These are phyloP conservation scores for Kwoniella pini DNA, from an alignment of 768 basidiomycete species.

Conservation along the genomic window DNA sequence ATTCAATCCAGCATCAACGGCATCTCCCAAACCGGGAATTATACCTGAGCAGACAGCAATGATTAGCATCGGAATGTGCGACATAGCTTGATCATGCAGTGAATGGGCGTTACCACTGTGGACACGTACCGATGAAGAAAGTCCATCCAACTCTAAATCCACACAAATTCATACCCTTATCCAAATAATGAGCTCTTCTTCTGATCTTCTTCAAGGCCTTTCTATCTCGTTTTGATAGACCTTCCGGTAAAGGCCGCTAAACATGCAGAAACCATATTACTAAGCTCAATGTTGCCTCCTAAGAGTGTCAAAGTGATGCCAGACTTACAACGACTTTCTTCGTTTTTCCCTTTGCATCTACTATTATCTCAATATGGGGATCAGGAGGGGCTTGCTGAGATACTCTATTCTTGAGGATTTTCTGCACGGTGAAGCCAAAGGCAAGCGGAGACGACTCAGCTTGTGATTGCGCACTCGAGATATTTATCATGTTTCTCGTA, in stretches of 20 bases:
- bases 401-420: constrained; percentile 21
- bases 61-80: neutral
- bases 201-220: constrained; percentile 74
- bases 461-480: no score
- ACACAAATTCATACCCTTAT: constrained; percentile 78
- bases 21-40: constrained; percentile 50
- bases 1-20: constrained; percentile 55
- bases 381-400: constrained; percentile 62
- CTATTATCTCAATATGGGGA: constrained; percentile 70
- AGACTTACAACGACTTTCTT: constrained; percentile 63
- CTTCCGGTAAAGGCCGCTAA: constrained; percentile 71
- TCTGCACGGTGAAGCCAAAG: constrained; percentile 11
- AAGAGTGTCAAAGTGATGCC: neutral
- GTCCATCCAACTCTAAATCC: constrained; percentile 86
- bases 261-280: neutral
- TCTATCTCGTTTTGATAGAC: constrained; percentile 73
- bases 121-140: constrained; percentile 65
- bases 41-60: constrained; percentile 27
- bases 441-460: no score
- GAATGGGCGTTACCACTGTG: neutral
- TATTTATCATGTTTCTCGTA: no score
- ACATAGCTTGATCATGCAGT: neutral
- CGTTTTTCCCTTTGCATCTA: constrained; percentile 62
- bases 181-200: constrained; percentile 75
- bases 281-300: neutral